These are phyloP conservation scores for Stagonosporopsis chrysanthemi DNA, from an alignment of 2,329 filamentous ascomycete species.

Conservation along the genomic window DNA sequence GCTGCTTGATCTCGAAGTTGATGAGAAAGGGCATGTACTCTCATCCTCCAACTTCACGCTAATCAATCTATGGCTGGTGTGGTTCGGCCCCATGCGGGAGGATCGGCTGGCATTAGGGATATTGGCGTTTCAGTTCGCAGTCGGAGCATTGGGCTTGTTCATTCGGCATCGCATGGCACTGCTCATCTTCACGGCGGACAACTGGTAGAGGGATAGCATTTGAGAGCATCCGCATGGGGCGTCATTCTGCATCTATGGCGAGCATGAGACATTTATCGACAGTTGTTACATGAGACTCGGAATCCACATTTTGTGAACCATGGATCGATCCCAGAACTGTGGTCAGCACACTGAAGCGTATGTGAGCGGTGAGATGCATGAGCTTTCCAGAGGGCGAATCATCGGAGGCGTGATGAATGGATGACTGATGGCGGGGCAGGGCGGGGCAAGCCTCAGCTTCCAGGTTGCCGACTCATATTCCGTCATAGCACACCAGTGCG, in stretches of 20 bases:
- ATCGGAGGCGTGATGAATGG: conserved; percentile 24
- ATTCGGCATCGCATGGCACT: conserved; percentile 85
- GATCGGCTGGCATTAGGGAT: conserved; percentile 82
- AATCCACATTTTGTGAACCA: conserved; percentile 1
- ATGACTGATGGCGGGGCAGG: conserved; percentile 25
- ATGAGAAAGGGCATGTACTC: conserved; percentile 73
- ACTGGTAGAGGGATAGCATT: conserved; percentile 52
- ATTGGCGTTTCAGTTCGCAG: conserved; percentile 75
- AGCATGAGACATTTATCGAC: neutral
- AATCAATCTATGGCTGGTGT: conserved; percentile 94
- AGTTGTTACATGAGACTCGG: conserved; percentile 3
- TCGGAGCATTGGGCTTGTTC: conserved; percentile 84
- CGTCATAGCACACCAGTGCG: conserved; percentile 24
- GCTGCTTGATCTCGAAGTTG: conserved; percentile 72
- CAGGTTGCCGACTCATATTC: too few relatives aligned
- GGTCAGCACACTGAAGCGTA: conserved; percentile 8
- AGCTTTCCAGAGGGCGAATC: conserved; percentile 3
- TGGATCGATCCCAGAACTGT: conserved; percentile 4
- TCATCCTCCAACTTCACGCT: conserved; percentile 92
- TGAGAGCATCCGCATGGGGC: conserved; percentile 8
- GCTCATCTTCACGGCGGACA: conserved; percentile 90
- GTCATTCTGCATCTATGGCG: conserved; percentile 3
- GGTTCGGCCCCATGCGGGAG: conserved; percentile 90
- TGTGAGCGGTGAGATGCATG: conserved; percentile 5
- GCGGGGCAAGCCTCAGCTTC: conserved; percentile 9